Evolutionary conservation across 495 filamentous ascomycete species (phyloP).

Genomic region (Aspergillus haitiensis): DNA sequence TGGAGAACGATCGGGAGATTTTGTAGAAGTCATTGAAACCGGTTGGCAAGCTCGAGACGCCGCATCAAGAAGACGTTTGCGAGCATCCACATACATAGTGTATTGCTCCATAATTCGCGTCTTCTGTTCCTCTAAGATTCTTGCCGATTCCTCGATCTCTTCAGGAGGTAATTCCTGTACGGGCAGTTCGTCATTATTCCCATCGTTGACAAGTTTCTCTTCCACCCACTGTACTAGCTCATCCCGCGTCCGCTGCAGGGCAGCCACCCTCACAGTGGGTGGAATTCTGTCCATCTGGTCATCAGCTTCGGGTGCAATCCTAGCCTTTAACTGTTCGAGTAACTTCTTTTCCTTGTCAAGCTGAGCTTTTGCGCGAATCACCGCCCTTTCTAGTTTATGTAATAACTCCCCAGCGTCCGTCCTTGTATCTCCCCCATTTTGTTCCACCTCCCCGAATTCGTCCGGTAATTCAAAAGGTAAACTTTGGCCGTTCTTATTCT

Average conservation of each 20-base stretch:
- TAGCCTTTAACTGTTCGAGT: slow-evolving; percentile 55
- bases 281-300: slow-evolving; percentile 4
- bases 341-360: slow-evolving; percentile 62
- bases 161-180: slow-evolving; percentile 38
- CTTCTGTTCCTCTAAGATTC: slow-evolving; percentile 40
- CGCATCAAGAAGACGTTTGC: slow-evolving; percentile 41
- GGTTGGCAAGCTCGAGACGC: slow-evolving; percentile 42
- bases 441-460: slow-evolving; percentile 20
- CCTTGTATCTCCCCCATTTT: slow-evolving; percentile 24
- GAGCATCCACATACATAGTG: slow-evolving; percentile 37
- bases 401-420: slow-evolving; percentile 51
- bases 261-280: slow-evolving; percentile 42
- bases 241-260: slow-evolving; percentile 57
- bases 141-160: slow-evolving; percentile 41
- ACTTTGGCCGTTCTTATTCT: slow-evolving; percentile 42
- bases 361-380: slow-evolving; percentile 61
- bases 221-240: slow-evolving; percentile 75
- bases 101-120: slow-evolving; percentile 53
- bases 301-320: slow-evolving; percentile 27
- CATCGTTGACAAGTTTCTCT: slow-evolving; percentile 58
- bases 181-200: slow-evolving; percentile 39
- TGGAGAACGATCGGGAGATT: slow-evolving; percentile 32
- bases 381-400: slow-evolving; percentile 62
- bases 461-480: slow-evolving; percentile 46
- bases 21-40: slow-evolving; percentile 26